Evolutionary conservation across 2,329 filamentous ascomycete species (phyloP), one percentile per base, ranked within the genome.

Genomic region (Phoma herbarum): DNA sequence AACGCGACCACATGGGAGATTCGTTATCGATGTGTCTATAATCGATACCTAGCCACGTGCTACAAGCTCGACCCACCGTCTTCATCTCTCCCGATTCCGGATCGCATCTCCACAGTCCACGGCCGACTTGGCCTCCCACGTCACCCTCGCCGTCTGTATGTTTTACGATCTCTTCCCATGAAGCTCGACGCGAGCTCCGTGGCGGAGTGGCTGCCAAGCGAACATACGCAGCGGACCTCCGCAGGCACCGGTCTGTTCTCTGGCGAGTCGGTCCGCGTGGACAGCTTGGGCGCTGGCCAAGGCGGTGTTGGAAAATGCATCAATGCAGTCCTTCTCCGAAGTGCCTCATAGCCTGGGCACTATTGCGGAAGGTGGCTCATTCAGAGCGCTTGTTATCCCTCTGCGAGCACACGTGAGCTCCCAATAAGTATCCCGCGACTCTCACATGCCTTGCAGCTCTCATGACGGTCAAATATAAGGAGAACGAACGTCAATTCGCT

Each of bases 221-320:
- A 29, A 41, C 28, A 53, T 23, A 41, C 31, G 45, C 44, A 25
- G 45, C 37, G 45, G 45, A 33, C 50, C 31, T 35, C 28, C 39
- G 18, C 31, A 39, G 14, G 44, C 50, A 50, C 52, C 48, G 52
- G 51, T 46, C 37, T 50, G 22, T 59, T 52, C 35, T 52, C 57
- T 54, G 63, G 63, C 61, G 48, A 69, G 59, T 66, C 66, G 63
- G 65, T 59, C 66, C 66, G 67, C 46, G 31, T 48, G 57, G 45
- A 49, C 39, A 51, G 47, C 57, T 52, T 59, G 57, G 44, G 54
- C 52, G 56, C 50, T 47, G 45, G 66, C 65, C 66, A 69, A 70
- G 66, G 39, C 41, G 54, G 37, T 47, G 49, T 50, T 45, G 52
- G 53, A 48, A 48, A 49, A 48, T 47, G 41, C 46, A 52, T 54